Percentiles rank a stretch among this genome's conserved stretches.
phyloP scores from a whole-genome alignment of 768 basidiomycete genomes.

The Sporobolomyces pararoseus region DNA sequence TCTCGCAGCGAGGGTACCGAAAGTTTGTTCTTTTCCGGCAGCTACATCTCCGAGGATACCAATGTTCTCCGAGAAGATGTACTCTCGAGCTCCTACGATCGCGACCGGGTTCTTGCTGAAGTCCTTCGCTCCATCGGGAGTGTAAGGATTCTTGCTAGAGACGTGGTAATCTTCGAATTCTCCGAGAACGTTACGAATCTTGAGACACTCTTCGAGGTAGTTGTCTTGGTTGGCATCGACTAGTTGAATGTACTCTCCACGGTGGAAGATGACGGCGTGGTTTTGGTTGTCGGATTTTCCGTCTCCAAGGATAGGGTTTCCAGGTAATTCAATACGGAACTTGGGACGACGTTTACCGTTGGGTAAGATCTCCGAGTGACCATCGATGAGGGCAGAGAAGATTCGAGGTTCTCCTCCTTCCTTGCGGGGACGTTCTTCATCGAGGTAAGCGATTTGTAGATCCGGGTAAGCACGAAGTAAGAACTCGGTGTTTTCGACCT shows the following conservation, averaged over 20 bases:
- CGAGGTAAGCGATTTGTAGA: conserved; percentile 95
- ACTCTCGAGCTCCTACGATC: conserved; percentile 97
- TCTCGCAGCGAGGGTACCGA: conserved; percentile 93
- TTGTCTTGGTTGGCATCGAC: conserved; percentile 99
- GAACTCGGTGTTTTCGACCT: conserved; percentile 98
- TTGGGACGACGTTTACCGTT: conserved; percentile 88
- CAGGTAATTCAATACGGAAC: conserved; percentile 96
- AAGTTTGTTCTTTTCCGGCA: conserved; percentile 98
- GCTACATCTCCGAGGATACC: conserved; percentile 98
- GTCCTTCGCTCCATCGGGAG: conserved; percentile 53
- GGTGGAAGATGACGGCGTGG: conserved; percentile 98
- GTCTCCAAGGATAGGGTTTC: conserved; percentile 97
- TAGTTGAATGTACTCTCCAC: conserved; percentile 97
- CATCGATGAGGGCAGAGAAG: conserved; percentile 94
- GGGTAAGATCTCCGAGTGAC: conserved; percentile 89
- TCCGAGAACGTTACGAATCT: conserved; percentile 95
- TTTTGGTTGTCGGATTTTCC: conserved; percentile 99
- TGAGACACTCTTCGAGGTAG: conserved; percentile 98
- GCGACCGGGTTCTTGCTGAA: conserved; percentile 89
- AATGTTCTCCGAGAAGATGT: conserved; percentile 99
- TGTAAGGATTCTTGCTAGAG: conserved; percentile 84
- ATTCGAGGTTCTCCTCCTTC: conserved; percentile 92
- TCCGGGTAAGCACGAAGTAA: conserved; percentile 95
- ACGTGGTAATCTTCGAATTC: conserved; percentile 93
- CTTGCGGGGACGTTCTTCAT: conserved; percentile 88